These are phyloP conservation scores for Gossypium schwendimanii DNA, from an alignment of 441 rosid genomes.

Conservation along the genomic window DNA sequence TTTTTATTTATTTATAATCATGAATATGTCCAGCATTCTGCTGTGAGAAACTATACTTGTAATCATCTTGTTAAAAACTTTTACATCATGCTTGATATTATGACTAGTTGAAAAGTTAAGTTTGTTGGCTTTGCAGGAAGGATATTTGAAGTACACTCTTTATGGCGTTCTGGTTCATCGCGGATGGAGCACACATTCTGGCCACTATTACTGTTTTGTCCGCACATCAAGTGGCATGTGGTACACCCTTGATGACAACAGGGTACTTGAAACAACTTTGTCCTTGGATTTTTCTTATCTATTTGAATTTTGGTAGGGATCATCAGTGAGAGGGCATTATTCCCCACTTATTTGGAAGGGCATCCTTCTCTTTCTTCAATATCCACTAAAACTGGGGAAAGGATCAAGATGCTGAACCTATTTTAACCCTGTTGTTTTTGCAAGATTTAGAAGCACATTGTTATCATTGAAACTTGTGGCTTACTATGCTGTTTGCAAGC, in stretches of 20 bases:
- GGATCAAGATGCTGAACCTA: not conserved
- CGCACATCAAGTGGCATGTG: slow-evolving; percentile 90
- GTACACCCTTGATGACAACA: slow-evolving; percentile 86
- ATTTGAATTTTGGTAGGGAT: slow-evolving; percentile 7
- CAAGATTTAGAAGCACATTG: not conserved
- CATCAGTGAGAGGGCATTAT: not conserved
- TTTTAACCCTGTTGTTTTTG: not conserved
- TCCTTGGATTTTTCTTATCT: slow-evolving; percentile 11
- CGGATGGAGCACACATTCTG: slow-evolving; percentile 82
- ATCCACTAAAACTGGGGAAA: not conserved
- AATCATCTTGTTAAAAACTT: not conserved
- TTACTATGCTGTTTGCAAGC: not conserved
- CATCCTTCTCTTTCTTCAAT: not conserved
- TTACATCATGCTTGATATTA: not conserved
- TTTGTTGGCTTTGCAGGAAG: slow-evolving; percentile 51
- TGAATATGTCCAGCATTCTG: not conserved
- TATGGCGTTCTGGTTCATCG: slow-evolving; percentile 89
- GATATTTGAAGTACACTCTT: slow-evolving; percentile 78
- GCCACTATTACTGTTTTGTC: slow-evolving; percentile 85
- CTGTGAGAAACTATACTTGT: not conserved
- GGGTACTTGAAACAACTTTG: slow-evolving; percentile 37
- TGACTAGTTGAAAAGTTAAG: not conserved
- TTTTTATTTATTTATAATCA: not conserved
- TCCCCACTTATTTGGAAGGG: slow-evolving; percentile 5
- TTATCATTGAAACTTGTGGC: not conserved